phyloP scores from a whole-genome alignment of 768 basidiomycete species.

The Mycena alexandri region DNA sequence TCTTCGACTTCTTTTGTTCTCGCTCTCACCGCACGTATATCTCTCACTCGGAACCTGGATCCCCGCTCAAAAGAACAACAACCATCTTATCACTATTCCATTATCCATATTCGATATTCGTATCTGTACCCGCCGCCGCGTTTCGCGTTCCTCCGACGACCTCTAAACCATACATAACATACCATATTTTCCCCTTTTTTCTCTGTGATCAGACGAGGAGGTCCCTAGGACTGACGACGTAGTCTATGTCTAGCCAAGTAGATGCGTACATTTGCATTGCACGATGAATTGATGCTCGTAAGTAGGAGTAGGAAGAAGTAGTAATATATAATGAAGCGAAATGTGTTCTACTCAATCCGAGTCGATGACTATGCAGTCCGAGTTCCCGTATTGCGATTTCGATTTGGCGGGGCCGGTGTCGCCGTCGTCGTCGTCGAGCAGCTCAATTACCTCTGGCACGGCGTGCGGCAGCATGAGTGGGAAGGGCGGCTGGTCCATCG shows the following conservation, averaged over 20 bases:
- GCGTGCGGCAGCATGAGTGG: conserved; percentile 38
- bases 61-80: conserved; percentile 2
- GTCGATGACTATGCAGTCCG: conserved; percentile 10
- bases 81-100: neutral
- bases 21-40: neutral
- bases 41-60: neutral
- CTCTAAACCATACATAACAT: conserved; percentile 6
- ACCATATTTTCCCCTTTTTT: no score
- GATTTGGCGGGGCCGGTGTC: neutral
- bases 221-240: conserved; percentile 13
- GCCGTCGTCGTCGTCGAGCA: conserved; percentile 18
- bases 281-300: neutral
- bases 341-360: conserved; percentile 9
- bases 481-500: conserved; percentile 42
- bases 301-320: conserved; percentile 8
- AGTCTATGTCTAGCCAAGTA: neutral
- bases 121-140: neutral
- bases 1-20: neutral
- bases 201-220: no score
- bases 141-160: neutral
- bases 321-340: conserved; percentile 13
- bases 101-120: no score
- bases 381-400: neutral
- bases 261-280: neutral
- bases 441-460: conserved; percentile 26